phyloP scores from a whole-genome alignment of 495 filamentous ascomycete genomes.

The Xylona heveae region DNA sequence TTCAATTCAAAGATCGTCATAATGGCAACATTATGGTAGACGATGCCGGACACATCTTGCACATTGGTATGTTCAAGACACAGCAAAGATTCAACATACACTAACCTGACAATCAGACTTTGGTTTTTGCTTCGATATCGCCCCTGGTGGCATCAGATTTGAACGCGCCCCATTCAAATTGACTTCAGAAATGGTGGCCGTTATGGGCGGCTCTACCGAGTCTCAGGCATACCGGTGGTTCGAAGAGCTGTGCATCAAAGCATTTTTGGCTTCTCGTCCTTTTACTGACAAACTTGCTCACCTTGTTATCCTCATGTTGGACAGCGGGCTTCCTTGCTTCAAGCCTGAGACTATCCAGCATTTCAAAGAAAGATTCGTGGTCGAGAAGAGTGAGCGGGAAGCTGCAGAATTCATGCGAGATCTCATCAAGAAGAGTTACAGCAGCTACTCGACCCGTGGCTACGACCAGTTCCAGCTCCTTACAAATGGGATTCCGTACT shows the following conservation, averaged over 20 bases:
- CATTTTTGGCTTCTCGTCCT: conserved; percentile 78
- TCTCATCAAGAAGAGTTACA: conserved; percentile 68
- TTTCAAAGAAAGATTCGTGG: conserved; percentile 81
- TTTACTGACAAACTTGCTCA: conserved; percentile 71
- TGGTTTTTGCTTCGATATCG: conserved; percentile 98
- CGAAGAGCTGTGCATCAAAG: conserved; percentile 87
- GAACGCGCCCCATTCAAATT: conserved; percentile 98
- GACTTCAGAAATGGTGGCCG: conserved; percentile 88
- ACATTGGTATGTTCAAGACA: conserved; percentile 38
- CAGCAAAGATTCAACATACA: too few species aligned
- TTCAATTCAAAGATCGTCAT: conserved; percentile 98
- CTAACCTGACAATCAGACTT: conserved; percentile 31
- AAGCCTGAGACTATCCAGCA: conserved; percentile 87
- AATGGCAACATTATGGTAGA: conserved; percentile 99
- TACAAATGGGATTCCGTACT: conserved; percentile 96
- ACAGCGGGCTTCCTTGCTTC: conserved; percentile 92
- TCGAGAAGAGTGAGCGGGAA: conserved; percentile 84
- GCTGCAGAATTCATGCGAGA: conserved; percentile 87
- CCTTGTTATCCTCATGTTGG: conserved; percentile 86
- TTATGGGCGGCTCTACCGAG: conserved; percentile 74
- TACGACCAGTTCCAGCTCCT: conserved; percentile 96
- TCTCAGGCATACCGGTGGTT: conserved; percentile 90
- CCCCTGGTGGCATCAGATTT: conserved; percentile 86
- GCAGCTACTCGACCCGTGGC: conserved; percentile 69
- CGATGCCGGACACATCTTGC: conserved; percentile 88